These are phyloP conservation scores for Penicillium sp. DNA, from an alignment of 2,329 filamentous ascomycete species.

Conservation along the genomic window DNA sequence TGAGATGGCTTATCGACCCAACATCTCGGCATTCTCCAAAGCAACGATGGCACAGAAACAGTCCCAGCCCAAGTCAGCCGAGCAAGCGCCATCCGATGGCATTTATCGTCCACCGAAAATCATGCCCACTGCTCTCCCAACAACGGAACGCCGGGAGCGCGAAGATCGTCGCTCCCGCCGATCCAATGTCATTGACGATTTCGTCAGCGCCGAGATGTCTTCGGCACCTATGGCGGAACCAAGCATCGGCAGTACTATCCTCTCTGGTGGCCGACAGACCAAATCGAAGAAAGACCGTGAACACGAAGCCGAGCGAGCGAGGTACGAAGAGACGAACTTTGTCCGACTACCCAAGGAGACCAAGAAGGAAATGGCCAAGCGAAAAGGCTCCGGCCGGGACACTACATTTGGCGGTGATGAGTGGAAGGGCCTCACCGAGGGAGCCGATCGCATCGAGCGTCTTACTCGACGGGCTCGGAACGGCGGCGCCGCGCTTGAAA, in stretches of 20 bases:
- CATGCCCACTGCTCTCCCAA: constrained; percentile 78
- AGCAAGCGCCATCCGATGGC: constrained; percentile 52
- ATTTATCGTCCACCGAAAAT: constrained; percentile 88
- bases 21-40: constrained; percentile 49
- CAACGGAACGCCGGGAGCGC: constrained; percentile 59
- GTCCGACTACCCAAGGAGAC: constrained; percentile 77
- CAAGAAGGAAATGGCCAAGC: constrained; percentile 79
- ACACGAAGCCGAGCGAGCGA: constrained; percentile 71
- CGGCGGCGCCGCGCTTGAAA: constrained; percentile 63
- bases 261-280: constrained; percentile 70
- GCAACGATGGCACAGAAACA: constrained; percentile 37
- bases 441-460: constrained; percentile 79
- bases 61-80: constrained; percentile 24
- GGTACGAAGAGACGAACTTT: constrained; percentile 93
- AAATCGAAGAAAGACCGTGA: constrained; percentile 74
- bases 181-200: constrained; percentile 88
- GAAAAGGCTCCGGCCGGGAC: constrained; percentile 45
- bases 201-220: constrained; percentile 80
- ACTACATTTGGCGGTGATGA: constrained; percentile 85
- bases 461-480: constrained; percentile 69
- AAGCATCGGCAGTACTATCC: constrained; percentile 87
- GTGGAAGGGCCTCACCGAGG: constrained; percentile 80
- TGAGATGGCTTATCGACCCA: constrained; percentile 62
- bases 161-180: constrained; percentile 62
- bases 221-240: constrained; percentile 77